Percentiles rank a stretch among this genome's conserved stretches.
These are phyloP conservation scores for Cystofilobasidium capitatum DNA, from an alignment of 768 basidiomycete genomes.

Conservation along the genomic window DNA sequence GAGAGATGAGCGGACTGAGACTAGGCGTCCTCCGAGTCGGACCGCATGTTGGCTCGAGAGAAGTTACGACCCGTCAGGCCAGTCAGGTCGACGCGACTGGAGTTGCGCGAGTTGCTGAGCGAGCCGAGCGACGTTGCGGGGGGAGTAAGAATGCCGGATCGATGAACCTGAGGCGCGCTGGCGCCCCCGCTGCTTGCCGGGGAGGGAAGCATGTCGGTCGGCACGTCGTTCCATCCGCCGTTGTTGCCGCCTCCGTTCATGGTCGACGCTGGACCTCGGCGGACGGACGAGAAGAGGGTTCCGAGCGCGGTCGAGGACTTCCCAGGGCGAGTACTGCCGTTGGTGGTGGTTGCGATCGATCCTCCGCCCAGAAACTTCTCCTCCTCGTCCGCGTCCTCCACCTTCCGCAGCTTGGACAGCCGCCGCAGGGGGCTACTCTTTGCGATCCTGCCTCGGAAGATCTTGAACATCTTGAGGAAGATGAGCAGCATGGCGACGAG, in stretches of 20 bases:
- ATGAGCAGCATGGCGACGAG: slow-evolving; percentile 6
- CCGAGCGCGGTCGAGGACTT: not conserved
- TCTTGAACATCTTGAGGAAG: slow-evolving; percentile 1
- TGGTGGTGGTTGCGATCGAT: no score
- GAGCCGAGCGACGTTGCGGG: not conserved
- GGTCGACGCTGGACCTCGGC: not conserved
- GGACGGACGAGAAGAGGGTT: not conserved
- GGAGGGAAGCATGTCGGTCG: slow-evolving; percentile 4
- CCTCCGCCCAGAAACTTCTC: slow-evolving; percentile 14
- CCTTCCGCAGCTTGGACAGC: slow-evolving; percentile 6
- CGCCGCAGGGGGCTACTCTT: no score
- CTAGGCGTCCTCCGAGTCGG: not conserved
- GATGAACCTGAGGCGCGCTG: not conserved
- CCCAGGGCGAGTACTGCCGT: not conserved
- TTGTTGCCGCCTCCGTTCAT: not conserved
- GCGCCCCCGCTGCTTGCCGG: not conserved
- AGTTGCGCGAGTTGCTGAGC: not conserved
- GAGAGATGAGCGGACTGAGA: not conserved
- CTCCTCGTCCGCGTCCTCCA: slow-evolving; percentile 8
- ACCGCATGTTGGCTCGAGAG: not conserved
- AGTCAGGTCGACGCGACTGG: slow-evolving; percentile 10
- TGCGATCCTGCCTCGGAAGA: not conserved
- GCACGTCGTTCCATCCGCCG: slow-evolving; percentile 22
- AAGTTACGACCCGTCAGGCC: slow-evolving; percentile 16
- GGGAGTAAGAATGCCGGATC: not conserved